phyloP scores from a whole-genome alignment of 768 basidiomycete genomes.

The Leccinum aurantiacum region DNA sequence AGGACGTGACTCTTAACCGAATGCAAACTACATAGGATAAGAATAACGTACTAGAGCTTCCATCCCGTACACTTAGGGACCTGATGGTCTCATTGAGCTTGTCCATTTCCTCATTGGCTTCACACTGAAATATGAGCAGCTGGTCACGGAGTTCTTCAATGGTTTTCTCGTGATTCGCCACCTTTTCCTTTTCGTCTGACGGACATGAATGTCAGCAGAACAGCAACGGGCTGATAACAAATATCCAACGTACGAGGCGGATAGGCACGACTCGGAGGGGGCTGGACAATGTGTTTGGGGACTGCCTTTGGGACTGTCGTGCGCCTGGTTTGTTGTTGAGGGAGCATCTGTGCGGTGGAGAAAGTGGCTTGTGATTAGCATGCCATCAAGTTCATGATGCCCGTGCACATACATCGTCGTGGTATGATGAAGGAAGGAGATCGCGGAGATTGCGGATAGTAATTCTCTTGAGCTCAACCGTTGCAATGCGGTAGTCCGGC shows the following conservation, averaged over 20 bases:
- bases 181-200: neutral
- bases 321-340: neutral
- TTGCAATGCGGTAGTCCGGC: neutral
- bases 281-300: neutral
- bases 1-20: too few species aligned
- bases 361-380: neutral
- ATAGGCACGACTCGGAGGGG: neutral
- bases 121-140: neutral
- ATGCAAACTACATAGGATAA: too few species aligned
- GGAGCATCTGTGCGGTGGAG: neutral
- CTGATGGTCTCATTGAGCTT: neutral
- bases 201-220: neutral
- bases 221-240: neutral
- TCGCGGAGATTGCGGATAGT: conserved; percentile 2
- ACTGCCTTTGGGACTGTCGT: neutral
- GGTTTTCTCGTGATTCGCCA: neutral
- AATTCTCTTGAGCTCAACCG: conserved; percentile 1
- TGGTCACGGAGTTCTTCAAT: neutral
- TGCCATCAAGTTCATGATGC: neutral
- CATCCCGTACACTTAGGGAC: too few species aligned
- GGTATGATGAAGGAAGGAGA: conserved; percentile 8
- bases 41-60: too few species aligned
- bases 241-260: too few species aligned
- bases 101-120: neutral
- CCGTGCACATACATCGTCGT: neutral